Conservation (phyloP, 305 asterid genomes). For the Solanum aculeatissimum region DNA sequence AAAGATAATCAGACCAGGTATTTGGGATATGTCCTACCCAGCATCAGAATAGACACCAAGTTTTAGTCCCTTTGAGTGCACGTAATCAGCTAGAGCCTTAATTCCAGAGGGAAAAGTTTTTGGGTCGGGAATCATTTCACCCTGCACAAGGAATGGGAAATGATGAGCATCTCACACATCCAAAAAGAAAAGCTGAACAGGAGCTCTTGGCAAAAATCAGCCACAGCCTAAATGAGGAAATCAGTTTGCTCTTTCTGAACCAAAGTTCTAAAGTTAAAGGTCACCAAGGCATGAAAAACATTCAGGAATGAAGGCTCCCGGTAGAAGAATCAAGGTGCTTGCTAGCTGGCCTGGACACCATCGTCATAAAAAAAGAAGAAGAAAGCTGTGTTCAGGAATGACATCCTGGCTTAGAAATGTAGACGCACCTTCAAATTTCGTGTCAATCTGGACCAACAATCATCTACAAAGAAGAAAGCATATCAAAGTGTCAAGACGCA, state of each 20-base stretch:
- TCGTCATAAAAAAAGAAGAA: neutral
- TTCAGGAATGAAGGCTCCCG: neutral
- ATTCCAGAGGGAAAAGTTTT: conserved; percentile 81
- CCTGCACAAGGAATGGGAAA: conserved; percentile 32
- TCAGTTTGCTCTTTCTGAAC: neutral
- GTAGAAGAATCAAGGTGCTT: neutral
- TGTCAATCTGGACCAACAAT: conserved; percentile 69
- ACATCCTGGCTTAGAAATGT: neutral
- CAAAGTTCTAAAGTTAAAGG: neutral
- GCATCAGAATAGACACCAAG: conserved; percentile 96
- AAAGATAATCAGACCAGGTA: conserved; percentile 1
- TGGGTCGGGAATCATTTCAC: conserved; percentile 53
- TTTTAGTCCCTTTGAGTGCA: conserved; percentile 83
- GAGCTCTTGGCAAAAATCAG: neutral
- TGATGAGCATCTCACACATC: neutral
- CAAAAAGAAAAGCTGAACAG: neutral
- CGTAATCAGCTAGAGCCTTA: conserved; percentile 78
- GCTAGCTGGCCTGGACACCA: neutral
- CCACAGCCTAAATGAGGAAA: neutral
- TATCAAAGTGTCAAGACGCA: neutral
- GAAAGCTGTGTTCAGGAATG: neutral
- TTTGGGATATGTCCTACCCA: conserved; percentile 45
- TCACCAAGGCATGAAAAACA: neutral
- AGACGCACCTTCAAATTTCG: conserved; percentile 52
- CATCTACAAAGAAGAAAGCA: conserved; percentile 46